These are phyloP conservation scores for Candida suzukii DNA, from an alignment of 805 yeast genomes.

Conservation along the genomic window DNA sequence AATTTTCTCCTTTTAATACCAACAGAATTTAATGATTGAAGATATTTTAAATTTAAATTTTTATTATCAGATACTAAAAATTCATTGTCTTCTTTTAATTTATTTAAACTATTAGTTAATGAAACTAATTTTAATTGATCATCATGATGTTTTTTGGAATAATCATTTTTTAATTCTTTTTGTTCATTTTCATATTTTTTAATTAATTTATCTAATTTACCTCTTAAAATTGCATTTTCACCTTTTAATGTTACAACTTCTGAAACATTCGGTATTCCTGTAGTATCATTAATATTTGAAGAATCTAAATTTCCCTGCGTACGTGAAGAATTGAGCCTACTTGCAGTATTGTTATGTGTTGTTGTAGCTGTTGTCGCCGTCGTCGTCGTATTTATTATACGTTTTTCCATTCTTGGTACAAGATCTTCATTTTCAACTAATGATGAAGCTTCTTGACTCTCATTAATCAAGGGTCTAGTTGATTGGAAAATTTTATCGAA, in stretches of 20 bases:
- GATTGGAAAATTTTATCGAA: conserved; percentile 9
- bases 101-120: conserved; percentile 28
- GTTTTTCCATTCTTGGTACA: background rate
- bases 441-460: background rate
- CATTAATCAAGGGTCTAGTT: background rate
- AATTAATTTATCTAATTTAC: conserved; percentile 47
- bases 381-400: background rate
- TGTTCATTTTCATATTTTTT: conserved; percentile 28
- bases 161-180: conserved; percentile 28
- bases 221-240: conserved; percentile 71
- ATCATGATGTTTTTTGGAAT: conserved; percentile 11
- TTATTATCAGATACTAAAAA: conserved; percentile 45
- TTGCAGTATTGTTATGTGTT: background rate
- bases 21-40: conserved; percentile 8
- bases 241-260: conserved; percentile 53
- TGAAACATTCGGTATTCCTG: background rate
- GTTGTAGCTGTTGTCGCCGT: background rate
- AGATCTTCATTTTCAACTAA: background rate
- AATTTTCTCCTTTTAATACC: conserved; percentile 16
- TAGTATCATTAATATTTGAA: background rate
- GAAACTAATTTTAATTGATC: conserved; percentile 16
- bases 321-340: background rate
- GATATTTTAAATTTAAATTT: conserved; percentile 18
- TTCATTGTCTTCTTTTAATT: conserved; percentile 47
- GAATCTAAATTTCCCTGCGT: background rate